Evolutionary conservation across 495 filamentous ascomycete species (phyloP).

Genomic region (Evernia prunastri): DNA sequence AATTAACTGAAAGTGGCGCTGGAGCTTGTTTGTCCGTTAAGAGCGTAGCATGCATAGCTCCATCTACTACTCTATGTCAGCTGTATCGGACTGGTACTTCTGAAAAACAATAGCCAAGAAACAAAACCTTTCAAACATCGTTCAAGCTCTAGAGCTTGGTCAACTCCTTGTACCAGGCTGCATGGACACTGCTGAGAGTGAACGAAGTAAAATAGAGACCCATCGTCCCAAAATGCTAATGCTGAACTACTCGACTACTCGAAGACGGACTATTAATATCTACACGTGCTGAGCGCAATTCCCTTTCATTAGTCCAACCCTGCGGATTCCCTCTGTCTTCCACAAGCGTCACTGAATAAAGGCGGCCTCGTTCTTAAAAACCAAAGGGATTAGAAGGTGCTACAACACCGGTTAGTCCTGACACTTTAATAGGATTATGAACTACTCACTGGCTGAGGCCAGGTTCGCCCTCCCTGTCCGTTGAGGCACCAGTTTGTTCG

Average conservation of each 20-base stretch:
- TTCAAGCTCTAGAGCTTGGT: too few relatives aligned
- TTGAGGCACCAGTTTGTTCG: slow-evolving; percentile 78
- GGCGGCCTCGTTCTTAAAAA: slow-evolving; percentile 45
- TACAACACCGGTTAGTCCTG: slow-evolving; percentile 33
- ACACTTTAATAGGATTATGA: slow-evolving; percentile 5
- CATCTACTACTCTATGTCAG: too few relatives aligned
- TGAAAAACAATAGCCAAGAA: too few relatives aligned
- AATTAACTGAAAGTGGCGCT: too few relatives aligned
- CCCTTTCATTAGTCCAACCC: slow-evolving; percentile 15
- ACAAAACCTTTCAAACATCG: too few relatives aligned
- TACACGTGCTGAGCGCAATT: slow-evolving; percentile 7
- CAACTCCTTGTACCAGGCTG: not conserved
- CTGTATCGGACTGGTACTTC: too few relatives aligned
- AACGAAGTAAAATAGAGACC: not conserved
- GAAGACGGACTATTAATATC: slow-evolving; percentile 1
- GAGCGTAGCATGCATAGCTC: too few relatives aligned
- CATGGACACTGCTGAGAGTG: not conserved
- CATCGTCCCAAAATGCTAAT: not conserved
- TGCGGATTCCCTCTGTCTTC: not conserved
- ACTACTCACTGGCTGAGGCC: slow-evolving; percentile 85
- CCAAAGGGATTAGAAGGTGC: slow-evolving; percentile 91
- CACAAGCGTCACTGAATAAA: not conserved
- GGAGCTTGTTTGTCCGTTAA: too few relatives aligned
- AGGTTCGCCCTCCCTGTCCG: slow-evolving; percentile 91
- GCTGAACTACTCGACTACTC: not conserved